Evolutionary conservation across 306 rosid genomes (phyloP).

Genomic region (Cercis canadensis): DNA sequence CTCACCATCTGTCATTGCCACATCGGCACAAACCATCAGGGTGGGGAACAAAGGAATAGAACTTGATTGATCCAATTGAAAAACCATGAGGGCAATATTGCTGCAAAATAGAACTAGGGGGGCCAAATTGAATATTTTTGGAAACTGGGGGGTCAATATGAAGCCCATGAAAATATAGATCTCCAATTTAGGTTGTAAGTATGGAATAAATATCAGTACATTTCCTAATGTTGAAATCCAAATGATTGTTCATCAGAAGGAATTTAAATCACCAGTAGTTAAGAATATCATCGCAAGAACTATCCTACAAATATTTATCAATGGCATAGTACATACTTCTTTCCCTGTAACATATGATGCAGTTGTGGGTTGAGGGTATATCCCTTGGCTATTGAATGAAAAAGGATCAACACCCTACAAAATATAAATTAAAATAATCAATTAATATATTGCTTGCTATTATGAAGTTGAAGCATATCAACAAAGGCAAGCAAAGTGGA

Average conservation of each 20-base stretch:
- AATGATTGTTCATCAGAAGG: constrained; percentile 14
- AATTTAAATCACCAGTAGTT: not conserved
- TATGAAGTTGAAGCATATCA: constrained; percentile 17
- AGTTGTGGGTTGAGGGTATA: constrained; percentile 81
- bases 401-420: constrained; percentile 74
- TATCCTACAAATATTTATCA: constrained; percentile 14
- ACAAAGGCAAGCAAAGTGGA: constrained; percentile 16
- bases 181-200: too few relatives aligned
- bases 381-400: constrained; percentile 79
- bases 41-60: too few relatives aligned
- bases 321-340: constrained; percentile 63
- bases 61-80: too few relatives aligned
- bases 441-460: constrained; percentile 13
- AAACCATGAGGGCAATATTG: too few relatives aligned
- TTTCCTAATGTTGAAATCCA: not conserved
- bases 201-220: too few relatives aligned
- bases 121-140: too few relatives aligned
- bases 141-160: too few relatives aligned
- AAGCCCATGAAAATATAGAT: too few relatives aligned
- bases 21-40: too few relatives aligned
- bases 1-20: too few relatives aligned
- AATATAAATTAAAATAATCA: constrained; percentile 17
- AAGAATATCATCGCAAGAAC: not conserved
- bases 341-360: constrained; percentile 70
- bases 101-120: too few relatives aligned